Base-by-base conservation (phyloP, 116 monocot genomes). In the Papilionanthe hybrid region DNA sequence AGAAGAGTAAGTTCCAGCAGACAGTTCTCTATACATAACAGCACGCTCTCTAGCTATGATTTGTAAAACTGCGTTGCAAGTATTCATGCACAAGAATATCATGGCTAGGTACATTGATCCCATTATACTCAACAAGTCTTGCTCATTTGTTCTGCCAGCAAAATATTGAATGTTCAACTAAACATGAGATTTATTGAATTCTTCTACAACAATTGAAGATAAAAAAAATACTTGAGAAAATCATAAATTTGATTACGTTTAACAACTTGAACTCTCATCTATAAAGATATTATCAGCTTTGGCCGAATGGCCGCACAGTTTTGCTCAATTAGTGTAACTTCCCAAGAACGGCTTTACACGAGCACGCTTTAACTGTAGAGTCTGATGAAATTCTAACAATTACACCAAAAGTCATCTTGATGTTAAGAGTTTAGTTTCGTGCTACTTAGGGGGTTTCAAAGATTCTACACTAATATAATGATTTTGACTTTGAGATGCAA, bases 1-100 rank as follows among this genome's bases (percentile, higher is more conserved):
- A 0, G 85, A 75, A 65, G 89, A 82, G 80, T 90, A 90, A 87
- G 87, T 85, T 79, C 89, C 85, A 32, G 89, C 84, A 78, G 75
- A 90, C 22, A 42, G 84, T 78, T 90, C 89, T 53, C 89, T 79
- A 49, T 83, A 90, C 17, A 90, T 17, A 47, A 87, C 89, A 50
- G 53, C 44, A 1, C 89, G 72, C 72, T 90, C 87, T 23, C 77
- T 75, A 37, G 84, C 55, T 55, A 90, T 80, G 42, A 84, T 71
- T 42, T 82, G 84, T 75, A 87, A 27, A 29, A 80, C 80, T 57
- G 87, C 57, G 10, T 83, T 63, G 42, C 84, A 77, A n/a, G 77
- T 87, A 77, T 83, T 90, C 28, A 83, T 75, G 72, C 89, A 87
- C n/a, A 81, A 77, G 75, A 87, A 90, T 18, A 80, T 8, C 17